Evolutionary conservation across 202 grass and related monocot species (phyloP).

Genomic region (Eragrostis tef): DNA sequence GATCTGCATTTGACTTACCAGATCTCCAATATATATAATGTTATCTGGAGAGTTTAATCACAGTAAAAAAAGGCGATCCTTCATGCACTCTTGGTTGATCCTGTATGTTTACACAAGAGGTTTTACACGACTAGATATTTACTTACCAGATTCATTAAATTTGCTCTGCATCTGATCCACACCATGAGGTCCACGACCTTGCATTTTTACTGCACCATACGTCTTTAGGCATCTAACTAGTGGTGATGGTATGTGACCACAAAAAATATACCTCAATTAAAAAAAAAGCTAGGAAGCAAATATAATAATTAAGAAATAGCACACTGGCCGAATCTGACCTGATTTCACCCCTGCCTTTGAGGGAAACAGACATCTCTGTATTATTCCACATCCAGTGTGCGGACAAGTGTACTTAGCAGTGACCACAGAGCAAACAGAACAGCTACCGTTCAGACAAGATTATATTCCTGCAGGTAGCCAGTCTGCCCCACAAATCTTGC

Average conservation of each 20-base stretch:
- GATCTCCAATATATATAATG: too few relatives aligned
- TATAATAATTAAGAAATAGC: background rate
- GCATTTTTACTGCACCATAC: background rate
- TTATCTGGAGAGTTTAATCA: too few relatives aligned
- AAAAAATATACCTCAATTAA: background rate
- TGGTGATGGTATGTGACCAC: too few relatives aligned
- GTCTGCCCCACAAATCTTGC: slow-evolving; percentile 4
- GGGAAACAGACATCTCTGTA: background rate
- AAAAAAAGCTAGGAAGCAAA: background rate
- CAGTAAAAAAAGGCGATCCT: too few relatives aligned
- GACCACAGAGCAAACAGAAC: background rate
- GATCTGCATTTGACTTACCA: too few relatives aligned
- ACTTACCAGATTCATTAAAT: too few relatives aligned
- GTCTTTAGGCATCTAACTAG: too few relatives aligned
- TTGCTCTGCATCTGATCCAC: too few relatives aligned
- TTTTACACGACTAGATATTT: too few relatives aligned
- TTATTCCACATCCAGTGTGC: background rate
- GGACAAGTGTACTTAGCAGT: background rate
- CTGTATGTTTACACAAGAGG: too few relatives aligned
- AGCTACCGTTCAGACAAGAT: background rate
- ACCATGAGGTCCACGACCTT: background rate
- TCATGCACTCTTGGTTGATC: too few relatives aligned
- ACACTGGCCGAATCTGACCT: background rate
- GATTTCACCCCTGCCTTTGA: background rate
- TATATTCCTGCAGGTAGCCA: background rate